Conservation (phyloP, 2,329 filamentous ascomycete genomes). For the Aspergillus costaricaensis region DNA sequence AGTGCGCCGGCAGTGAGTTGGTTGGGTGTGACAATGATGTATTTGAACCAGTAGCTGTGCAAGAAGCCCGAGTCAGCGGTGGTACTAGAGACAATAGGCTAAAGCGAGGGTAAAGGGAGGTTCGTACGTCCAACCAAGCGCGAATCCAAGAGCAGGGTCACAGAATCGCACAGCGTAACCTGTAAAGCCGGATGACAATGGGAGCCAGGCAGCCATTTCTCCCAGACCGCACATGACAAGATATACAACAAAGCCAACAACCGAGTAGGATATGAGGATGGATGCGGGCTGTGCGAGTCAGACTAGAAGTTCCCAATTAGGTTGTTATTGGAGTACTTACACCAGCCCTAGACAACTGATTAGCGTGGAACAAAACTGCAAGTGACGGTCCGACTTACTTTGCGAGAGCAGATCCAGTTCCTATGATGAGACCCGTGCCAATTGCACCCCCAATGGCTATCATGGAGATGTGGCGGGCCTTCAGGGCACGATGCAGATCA, state of each 20-base stretch:
- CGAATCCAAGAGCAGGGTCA: constrained; percentile 78
- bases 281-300: constrained; percentile 36
- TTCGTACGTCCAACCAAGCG: constrained; percentile 69
- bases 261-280: constrained; percentile 47
- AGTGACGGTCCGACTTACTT: constrained; percentile 28
- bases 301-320: not conserved
- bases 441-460: constrained; percentile 49
- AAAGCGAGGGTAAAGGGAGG: too few species aligned
- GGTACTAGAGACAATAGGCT: constrained; percentile 15
- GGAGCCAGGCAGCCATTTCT: constrained; percentile 83
- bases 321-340: constrained; percentile 29
- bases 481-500: constrained; percentile 46
- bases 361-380: not conserved
- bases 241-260: constrained; percentile 64
- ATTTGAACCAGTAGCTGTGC: constrained; percentile 64
- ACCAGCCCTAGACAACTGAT: constrained; percentile 31
- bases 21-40: constrained; percentile 83
- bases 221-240: constrained; percentile 79
- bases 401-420: constrained; percentile 42
- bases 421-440: constrained; percentile 46
- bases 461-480: constrained; percentile 46
- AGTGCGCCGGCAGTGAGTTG: constrained; percentile 79
- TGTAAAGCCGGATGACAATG: constrained; percentile 75
- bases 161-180: constrained; percentile 78
- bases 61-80: constrained; percentile 1